Percentiles rank a stretch among this genome's conserved stretches.
These are phyloP conservation scores for Talaromyces sp. DNA, from an alignment of 2,329 filamentous ascomycete species.

Conservation along the genomic window DNA sequence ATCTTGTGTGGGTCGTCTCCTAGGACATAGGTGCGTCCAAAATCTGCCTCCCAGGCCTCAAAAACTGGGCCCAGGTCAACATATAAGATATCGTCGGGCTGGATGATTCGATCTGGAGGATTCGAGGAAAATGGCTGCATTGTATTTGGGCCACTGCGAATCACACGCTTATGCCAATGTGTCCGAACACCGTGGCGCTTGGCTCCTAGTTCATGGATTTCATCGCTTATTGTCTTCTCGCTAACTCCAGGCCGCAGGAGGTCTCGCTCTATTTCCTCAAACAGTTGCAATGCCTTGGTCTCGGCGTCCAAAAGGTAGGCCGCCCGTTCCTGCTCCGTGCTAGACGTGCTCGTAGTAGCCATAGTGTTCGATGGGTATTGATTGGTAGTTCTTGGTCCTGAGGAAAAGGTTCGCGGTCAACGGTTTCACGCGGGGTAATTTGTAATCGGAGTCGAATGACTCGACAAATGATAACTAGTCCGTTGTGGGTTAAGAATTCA, in stretches of 20 bases:
- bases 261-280: conserved; percentile 42
- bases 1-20: conserved; percentile 43
- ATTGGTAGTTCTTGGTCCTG: background rate
- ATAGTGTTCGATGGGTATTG: background rate
- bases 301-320: conserved; percentile 43
- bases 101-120: conserved; percentile 45
- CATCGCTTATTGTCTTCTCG: conserved; percentile 44
- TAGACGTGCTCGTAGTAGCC: background rate
- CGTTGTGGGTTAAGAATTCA: background rate
- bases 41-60: conserved; percentile 50
- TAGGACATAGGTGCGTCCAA: conserved; percentile 49
- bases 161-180: conserved; percentile 51
- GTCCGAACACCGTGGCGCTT: conserved; percentile 41
- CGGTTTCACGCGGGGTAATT: background rate
- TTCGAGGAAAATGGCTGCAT: conserved; percentile 45
- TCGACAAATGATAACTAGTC: background rate
- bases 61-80: conserved; percentile 51
- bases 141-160: conserved; percentile 48
- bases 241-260: conserved; percentile 45
- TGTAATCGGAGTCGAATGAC: background rate
- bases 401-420: background rate
- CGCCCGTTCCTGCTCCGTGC: conserved; percentile 21
- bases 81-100: conserved; percentile 47
- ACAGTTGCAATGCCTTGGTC: conserved; percentile 41
- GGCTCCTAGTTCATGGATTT: conserved; percentile 43